phyloP scores from a whole-genome alignment of 2,329 filamentous ascomycete genomes.

The Calonectria pteridis region DNA sequence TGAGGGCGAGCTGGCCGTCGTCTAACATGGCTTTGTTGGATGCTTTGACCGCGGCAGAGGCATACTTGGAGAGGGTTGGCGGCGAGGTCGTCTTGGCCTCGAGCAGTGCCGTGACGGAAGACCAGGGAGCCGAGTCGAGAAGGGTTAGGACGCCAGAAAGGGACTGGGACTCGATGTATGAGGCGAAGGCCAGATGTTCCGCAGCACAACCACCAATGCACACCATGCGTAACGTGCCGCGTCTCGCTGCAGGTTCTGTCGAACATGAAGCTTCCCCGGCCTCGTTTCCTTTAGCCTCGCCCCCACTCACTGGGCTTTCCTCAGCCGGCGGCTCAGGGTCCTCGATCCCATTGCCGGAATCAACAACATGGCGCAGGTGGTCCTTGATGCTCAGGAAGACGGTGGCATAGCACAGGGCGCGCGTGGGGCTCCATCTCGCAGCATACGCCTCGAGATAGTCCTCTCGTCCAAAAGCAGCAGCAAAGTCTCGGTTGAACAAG shows the following conservation, averaged over 20 bases:
- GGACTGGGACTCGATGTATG: conserved; percentile 52
- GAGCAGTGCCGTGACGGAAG: conserved; percentile 70
- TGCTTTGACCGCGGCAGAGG: conserved; percentile 60
- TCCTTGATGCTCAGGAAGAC: conserved; percentile 59
- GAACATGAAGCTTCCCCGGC: neutral
- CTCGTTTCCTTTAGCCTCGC: neutral
- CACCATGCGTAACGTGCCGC: conserved; percentile 54
- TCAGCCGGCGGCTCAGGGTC: neutral
- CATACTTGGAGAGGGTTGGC: conserved; percentile 64
- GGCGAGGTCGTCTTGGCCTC: conserved; percentile 66
- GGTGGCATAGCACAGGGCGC: conserved; percentile 83
- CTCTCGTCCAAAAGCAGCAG: conserved; percentile 78
- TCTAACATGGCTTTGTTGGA: conserved; percentile 60
- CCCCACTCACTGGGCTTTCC: neutral
- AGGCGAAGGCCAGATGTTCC: conserved; percentile 69
- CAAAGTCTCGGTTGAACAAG: conserved; percentile 88
- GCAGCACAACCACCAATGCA: conserved; percentile 70
- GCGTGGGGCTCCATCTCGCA: conserved; percentile 88
- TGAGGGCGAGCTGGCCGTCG: conserved; percentile 52
- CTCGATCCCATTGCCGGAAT: conserved; percentile 2
- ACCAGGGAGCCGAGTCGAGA: conserved; percentile 89
- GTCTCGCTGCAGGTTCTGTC: neutral
- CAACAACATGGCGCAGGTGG: conserved; percentile 48
- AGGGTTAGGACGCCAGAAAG: conserved; percentile 65
- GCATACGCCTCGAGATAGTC: conserved; percentile 86